A percentile compares a stretch with the other conserved stretches of the same genome.
phyloP scores from a whole-genome alignment of 2,329 filamentous ascomycete species.

The Madurella mycetomatis region DNA sequence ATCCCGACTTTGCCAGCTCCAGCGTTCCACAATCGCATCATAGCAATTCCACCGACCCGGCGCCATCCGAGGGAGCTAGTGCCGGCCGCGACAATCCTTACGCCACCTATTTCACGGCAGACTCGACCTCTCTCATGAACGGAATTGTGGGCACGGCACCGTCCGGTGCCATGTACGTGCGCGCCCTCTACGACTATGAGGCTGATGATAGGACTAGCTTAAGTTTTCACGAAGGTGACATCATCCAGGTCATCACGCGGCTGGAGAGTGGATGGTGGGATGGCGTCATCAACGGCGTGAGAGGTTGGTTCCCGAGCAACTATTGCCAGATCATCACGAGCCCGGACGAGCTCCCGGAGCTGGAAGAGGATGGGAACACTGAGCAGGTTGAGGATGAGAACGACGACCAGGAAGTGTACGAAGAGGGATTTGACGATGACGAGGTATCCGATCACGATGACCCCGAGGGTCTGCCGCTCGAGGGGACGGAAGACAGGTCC shows the following conservation, averaged over 20 bases:
- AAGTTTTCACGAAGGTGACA: constrained; percentile 93
- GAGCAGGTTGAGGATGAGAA: constrained; percentile 58
- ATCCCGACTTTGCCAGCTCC: constrained; percentile 19
- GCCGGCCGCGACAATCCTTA: constrained; percentile 30
- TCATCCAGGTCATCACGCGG: constrained; percentile 98
- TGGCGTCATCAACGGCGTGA: constrained; percentile 91
- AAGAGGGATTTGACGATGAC: constrained; percentile 63
- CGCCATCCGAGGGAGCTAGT: constrained; percentile 32
- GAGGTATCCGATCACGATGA: constrained; percentile 55
- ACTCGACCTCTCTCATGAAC: constrained; percentile 47
- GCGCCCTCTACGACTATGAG: constrained; percentile 95
- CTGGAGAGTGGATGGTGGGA: constrained; percentile 99
- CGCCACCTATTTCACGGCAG: constrained; percentile 21
- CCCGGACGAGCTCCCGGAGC: constrained; percentile 66
- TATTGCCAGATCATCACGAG: constrained; percentile 86
- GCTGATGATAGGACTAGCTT: constrained; percentile 94
- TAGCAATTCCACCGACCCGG: constrained; percentile 29
- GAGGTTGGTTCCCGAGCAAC: constrained; percentile 99
- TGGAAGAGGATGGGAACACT: constrained; percentile 50
- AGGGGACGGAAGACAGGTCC: constrained; percentile 68
- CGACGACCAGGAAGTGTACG: constrained; percentile 65
- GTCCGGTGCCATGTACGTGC: constrained; percentile 77
- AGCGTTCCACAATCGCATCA: constrained; percentile 6
- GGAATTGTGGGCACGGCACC: constrained; percentile 56
- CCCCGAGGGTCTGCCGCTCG: constrained; percentile 56